Base-by-base conservation (phyloP, 1,284 basidiomycete species). In the Trichosporon sp. region DNA sequence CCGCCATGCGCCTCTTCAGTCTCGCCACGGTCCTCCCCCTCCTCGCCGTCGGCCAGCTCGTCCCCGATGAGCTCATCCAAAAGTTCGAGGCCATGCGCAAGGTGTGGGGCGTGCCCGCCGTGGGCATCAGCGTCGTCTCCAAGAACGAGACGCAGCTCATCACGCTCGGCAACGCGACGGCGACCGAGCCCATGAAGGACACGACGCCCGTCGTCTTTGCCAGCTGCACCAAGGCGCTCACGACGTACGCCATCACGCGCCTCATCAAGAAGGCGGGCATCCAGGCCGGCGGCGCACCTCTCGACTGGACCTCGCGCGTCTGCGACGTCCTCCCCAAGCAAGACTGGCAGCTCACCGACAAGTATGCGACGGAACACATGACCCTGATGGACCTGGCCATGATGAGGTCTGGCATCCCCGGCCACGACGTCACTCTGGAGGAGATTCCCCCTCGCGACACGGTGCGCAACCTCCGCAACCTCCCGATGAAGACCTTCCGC, bases 241-340 rank as follows among this genome's bases (percentile, higher is more conserved):
- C 27, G 5, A 31, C 29, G 11, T 60, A 60, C 31, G 27, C 56
- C 18, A 4, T 60, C 12, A 15, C 27, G 27, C 27, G 56, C 15
- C 56, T 60, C 56, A 32, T 60, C 18, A 29, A 29, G 4, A 9
- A 51, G 3, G 15, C 53, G 9, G 6, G 7, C 18, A 29, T n/a
- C 15, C 31, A 31, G 27, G 56, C 18, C 21, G 42, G 76, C 2
- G 74, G 75, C 11, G 64, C 68, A 1, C 42, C n/a, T 7, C 72
- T 85, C 27, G 72, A 70, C 23, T 85, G 83, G 83, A 44, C 80
- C 27, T 86, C 85, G 7, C 85, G 84, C 72, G 67, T 86, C 25
- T 77, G 76, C 25, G 83, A 84, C 44, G 53, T 86, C 8, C 73
- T 86, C 15, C 84, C 84, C 0, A 81, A 75, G 4, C 84, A 84